Conservation (phyloP, 768 basidiomycete genomes). For the Rhodotorula kratochvilovae region DNA sequence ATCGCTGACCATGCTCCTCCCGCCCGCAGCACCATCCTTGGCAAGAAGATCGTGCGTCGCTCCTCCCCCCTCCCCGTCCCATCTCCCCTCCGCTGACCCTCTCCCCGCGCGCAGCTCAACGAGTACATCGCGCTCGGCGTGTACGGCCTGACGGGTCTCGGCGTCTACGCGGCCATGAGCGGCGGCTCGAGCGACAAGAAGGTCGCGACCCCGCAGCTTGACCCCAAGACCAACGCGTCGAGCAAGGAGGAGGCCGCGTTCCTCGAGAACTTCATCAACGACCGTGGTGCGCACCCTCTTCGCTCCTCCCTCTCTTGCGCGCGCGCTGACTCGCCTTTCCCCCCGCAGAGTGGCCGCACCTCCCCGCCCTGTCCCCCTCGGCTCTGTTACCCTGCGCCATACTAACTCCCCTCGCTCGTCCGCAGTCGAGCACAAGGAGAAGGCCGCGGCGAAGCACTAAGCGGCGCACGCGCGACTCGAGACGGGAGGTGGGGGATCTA, state of each 20-base stretch:
- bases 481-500: background rate
- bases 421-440: slow-evolving; percentile 32
- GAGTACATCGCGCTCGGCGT: slow-evolving; percentile 28
- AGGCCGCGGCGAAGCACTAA: slow-evolving; percentile 21
- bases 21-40: background rate
- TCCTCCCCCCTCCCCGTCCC: background rate
- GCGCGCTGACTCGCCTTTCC: background rate
- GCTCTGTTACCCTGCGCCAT: background rate
- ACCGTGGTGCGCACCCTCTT: background rate
- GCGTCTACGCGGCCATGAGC: slow-evolving; percentile 23
- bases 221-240: slow-evolving; percentile 12
- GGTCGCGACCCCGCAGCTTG: background rate
- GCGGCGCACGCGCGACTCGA: background rate
- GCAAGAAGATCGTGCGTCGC: slow-evolving; percentile 7
- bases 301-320: no score
- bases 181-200: slow-evolving; percentile 9
- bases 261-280: slow-evolving; percentile 36
- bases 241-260: slow-evolving; percentile 32
- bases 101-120: background rate
- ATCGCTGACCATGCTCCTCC: background rate
- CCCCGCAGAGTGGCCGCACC: background rate
- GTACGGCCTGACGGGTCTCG: slow-evolving; percentile 30
- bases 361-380: background rate
- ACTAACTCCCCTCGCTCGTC: background rate
- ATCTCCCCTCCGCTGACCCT: background rate